A percentile compares a stretch with the other conserved stretches of the same genome.
Evolutionary conservation across 495 filamentous ascomycete species (phyloP).

Genomic region (Astrothelium macrocarpum): DNA sequence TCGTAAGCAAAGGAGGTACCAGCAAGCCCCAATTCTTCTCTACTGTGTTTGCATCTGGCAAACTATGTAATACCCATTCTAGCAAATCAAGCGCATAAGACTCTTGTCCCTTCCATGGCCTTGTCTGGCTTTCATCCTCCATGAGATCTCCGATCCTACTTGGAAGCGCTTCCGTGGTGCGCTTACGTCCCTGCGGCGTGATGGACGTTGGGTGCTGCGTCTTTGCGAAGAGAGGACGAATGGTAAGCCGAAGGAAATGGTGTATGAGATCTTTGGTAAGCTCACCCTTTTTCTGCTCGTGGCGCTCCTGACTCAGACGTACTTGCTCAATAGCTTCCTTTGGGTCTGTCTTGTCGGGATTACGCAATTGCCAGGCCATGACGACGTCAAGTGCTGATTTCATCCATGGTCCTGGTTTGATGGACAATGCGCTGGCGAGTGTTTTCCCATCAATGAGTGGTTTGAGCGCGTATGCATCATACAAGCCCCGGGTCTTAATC

Average conservation of each 20-base stretch:
- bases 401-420: slow-evolving; percentile 69
- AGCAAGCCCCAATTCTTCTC: slow-evolving; percentile 61
- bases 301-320: slow-evolving; percentile 10
- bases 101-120: slow-evolving; percentile 62
- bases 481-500: slow-evolving; percentile 39
- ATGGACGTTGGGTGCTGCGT: slow-evolving; percentile 16
- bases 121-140: slow-evolving; percentile 38
- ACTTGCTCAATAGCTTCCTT: slow-evolving; percentile 58
- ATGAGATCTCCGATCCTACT: slow-evolving; percentile 15
- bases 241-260: slow-evolving; percentile 35
- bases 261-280: slow-evolving; percentile 28
- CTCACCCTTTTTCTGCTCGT: slow-evolving; percentile 27
- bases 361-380: slow-evolving; percentile 75
- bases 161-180: slow-evolving; percentile 13
- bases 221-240: slow-evolving; percentile 34
- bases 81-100: slow-evolving; percentile 55
- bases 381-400: slow-evolving; percentile 58
- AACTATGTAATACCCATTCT: slow-evolving; percentile 50
- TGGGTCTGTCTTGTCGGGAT: slow-evolving; percentile 56
- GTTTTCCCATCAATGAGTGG: slow-evolving; percentile 45
- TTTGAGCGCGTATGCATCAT: slow-evolving; percentile 33
- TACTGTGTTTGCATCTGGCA: slow-evolving; percentile 29
- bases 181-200: slow-evolving; percentile 22
- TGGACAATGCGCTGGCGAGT: slow-evolving; percentile 50
- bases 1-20: slow-evolving; percentile 69